A percentile compares a stretch with the other conserved stretches of the same genome.
Conservation (phyloP, 345 rosid species). For the Camelina neglecta region DNA sequence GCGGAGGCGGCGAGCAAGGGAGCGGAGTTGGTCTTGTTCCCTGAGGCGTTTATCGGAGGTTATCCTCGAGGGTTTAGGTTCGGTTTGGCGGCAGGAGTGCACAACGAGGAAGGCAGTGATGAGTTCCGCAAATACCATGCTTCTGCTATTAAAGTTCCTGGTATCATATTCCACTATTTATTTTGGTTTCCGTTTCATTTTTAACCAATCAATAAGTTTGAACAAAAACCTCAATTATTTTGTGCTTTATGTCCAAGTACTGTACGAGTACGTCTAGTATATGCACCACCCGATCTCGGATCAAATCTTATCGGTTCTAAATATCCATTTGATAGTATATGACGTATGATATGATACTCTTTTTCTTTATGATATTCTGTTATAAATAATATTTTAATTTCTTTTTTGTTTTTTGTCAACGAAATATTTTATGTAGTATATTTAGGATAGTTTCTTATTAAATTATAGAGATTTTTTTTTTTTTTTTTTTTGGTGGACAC, state of each 20-base stretch:
- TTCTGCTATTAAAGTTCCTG: constrained; percentile 60
- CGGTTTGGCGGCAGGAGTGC: constrained; percentile 67
- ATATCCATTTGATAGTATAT: too few relatives aligned
- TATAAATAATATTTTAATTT: too few relatives aligned
- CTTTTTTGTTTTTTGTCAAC: too few relatives aligned
- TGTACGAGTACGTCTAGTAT: background rate
- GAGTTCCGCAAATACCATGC: constrained; percentile 83
- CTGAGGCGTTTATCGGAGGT: constrained; percentile 85
- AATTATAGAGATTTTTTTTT: background rate
- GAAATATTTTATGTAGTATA: too few relatives aligned
- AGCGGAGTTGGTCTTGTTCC: constrained; percentile 76
- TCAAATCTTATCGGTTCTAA: background rate
- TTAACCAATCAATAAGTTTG: background rate
- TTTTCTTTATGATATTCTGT: too few relatives aligned
- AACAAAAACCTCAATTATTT: background rate
- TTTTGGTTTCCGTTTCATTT: background rate
- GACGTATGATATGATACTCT: too few relatives aligned
- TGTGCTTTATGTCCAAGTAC: background rate
- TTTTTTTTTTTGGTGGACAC: background rate
- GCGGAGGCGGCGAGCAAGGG: constrained; percentile 78
- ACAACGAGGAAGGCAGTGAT: constrained; percentile 72
- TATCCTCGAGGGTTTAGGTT: constrained; percentile 84
- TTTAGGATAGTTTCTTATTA: too few relatives aligned
- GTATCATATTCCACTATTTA: background rate
- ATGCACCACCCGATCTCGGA: background rate